Evolutionary conservation across 768 basidiomycete genomes (phyloP), one percentile per base, ranked within the genome.

Genomic region (Rhodotorula sphaerocarpa): DNA sequence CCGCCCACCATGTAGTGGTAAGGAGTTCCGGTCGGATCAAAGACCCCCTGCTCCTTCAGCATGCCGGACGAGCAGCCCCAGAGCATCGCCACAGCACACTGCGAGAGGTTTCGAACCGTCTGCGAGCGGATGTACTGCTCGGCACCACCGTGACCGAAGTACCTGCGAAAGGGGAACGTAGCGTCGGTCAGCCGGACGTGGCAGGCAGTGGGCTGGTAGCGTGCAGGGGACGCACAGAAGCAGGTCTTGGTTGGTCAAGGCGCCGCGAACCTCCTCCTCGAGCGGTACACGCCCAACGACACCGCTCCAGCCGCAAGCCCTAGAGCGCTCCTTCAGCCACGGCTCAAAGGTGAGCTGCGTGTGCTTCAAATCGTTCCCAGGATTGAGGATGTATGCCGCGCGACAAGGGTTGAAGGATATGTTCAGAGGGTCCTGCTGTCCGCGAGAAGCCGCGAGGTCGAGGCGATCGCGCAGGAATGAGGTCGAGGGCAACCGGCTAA

Each of bases 51-150:
- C 51, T 93, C 88, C 58, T 82, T 80, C 65, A 99, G 75, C 2
- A 82, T 77, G 15, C 93, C 95, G 0, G 92, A 96, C 0, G 95
- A 99, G 78, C 95, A 99, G 1, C 95, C 95, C 95, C 93, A 99
- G 5, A 99, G 81, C 89, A 97, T 91, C 2, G 88, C 87, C 20
- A 86, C 86, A 11, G 95, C 92, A 73, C 95, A 97, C n/a, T 80
- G 79, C 2, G 82, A 81, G 39, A 97, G 79, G 62, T 85, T 82
- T 12, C 88, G 81, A 56, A 99, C 83, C 71, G 85, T 87, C 74
- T 88, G 86, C 3, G 90, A 88, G 5, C 88, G 85, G 11, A 88
- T 80, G 71, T 93, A 99, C 70, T 97, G 93, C 73, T 96, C 92
- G 2, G 84, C 92, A 11, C 92, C 92, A 3, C 90, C 90, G 71